These are phyloP conservation scores for Kuraishia piskuri DNA, from an alignment of 805 yeast species.

Conservation along the genomic window DNA sequence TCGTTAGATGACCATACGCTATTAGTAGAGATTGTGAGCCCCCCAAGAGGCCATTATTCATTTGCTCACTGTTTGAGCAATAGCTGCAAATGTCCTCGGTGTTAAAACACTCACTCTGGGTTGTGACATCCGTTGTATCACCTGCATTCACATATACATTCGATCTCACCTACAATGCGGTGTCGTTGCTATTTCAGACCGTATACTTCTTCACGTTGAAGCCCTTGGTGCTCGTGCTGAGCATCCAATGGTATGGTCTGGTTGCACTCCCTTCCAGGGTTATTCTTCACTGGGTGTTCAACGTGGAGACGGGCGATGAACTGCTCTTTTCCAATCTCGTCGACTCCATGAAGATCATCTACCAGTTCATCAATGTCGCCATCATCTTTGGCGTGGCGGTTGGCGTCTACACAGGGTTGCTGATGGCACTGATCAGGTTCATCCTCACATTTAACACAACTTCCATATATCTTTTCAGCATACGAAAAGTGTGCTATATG, in stretches of 20 bases:
- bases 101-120: background rate
- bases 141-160: background rate
- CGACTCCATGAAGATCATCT: slow-evolving; percentile 1
- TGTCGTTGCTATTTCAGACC: slow-evolving; percentile 1
- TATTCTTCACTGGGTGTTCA: background rate
- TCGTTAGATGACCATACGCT: too few species aligned
- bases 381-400: slow-evolving; percentile 5
- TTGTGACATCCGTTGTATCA: background rate
- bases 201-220: background rate
- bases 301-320: background rate
- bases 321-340: background rate
- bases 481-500: background rate
- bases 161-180: background rate
- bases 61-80: too few species aligned
- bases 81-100: background rate
- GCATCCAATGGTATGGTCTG: slow-evolving; percentile 3
- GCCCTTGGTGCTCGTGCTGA: slow-evolving; percentile 2
- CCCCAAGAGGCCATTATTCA: too few species aligned
- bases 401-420: slow-evolving; percentile 3
- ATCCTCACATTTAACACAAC: slow-evolving; percentile 4
- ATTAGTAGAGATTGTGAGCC: too few species aligned
- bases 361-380: slow-evolving; percentile 5
- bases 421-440: slow-evolving; percentile 2
- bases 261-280: slow-evolving; percentile 1
- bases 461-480: background rate